Base-by-base conservation (phyloP, 192 early-diverging fungal species). In the Coemansia furcata region DNA sequence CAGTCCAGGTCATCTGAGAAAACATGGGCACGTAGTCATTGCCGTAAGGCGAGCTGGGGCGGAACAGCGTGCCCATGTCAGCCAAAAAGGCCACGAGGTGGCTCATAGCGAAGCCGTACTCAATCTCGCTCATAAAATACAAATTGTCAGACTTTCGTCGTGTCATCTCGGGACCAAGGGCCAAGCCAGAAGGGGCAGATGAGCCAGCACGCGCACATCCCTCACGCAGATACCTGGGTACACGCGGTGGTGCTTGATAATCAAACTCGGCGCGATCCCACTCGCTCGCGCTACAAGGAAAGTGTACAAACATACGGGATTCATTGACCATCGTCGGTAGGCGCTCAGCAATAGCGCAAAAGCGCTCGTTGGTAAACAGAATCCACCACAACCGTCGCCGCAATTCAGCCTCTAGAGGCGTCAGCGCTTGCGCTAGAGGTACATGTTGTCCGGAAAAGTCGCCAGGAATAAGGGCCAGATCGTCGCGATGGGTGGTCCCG, bases 21-120 rank as follows among this genome's bases (percentile, higher is more conserved):
- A 73, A 82, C 62, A 72, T 50, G 12, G 67, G 74, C 40, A 69
- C 69, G 49, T 82, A 82, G 64, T 82, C 79, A 71, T 82, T 82
- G 64, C 71, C 71, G 55, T 82, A 82, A 6, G 79, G 79, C 58
- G 79, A 69, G 26, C 70, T 74, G 57, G 79, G 79, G 17, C 74
- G 71, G 63, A 82, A 82, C 23, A 82, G 71, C 32, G 71, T n/a
- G 30, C 79, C 73, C 71, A 82, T 76, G 65, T 76, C 71, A 8
- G 74, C 74, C 74, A 82, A 43, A 38, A 82, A 82, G 11, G 79
- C 71, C 32, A 82, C 79, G 58, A 82, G 71, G 33, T 82, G 79
- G 71, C 79, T 75, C 79, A 82, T 82, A 8, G 79, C 63, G 29
- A 82, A 82, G n/a, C 79, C 79, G 55, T 82, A 82, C 71, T 82